These are phyloP conservation scores for Zygosaccharomyces sapae DNA, from an alignment of 1,139 yeast genomes.

Conservation along the genomic window DNA sequence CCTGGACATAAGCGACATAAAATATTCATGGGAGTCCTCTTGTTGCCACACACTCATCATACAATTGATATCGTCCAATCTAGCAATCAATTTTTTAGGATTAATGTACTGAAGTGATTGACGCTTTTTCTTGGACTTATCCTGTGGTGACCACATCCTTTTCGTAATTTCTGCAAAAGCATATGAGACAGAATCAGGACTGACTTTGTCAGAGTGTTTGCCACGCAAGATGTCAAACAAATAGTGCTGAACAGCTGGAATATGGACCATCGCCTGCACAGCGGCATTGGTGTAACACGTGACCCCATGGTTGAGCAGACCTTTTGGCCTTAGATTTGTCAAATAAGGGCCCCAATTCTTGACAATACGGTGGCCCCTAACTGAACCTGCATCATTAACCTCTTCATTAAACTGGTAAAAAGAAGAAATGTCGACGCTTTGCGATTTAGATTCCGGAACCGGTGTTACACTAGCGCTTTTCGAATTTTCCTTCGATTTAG, in stretches of 20 bases:
- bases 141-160: conserved; percentile 56
- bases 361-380: conserved; percentile 47
- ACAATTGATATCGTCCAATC: conserved; percentile 82
- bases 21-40: conserved; percentile 95
- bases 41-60: conserved; percentile 98
- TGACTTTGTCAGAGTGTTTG: conserved; percentile 45
- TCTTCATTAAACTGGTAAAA: conserved; percentile 53
- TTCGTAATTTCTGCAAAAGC: conserved; percentile 68
- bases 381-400: conserved; percentile 55
- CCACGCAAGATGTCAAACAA: conserved; percentile 59
- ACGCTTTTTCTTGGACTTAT: conserved; percentile 36
- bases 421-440: conserved; percentile 44
- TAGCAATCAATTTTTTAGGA: conserved; percentile 67
- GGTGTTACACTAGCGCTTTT: conserved; percentile 34
- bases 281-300: conserved; percentile 97
- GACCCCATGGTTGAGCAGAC: conserved; percentile 86
- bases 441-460: conserved; percentile 23
- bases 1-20: conserved; percentile 82
- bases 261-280: conserved; percentile 80
- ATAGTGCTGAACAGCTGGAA: conserved; percentile 87
- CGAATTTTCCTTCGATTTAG: conserved; percentile 2
- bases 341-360: conserved; percentile 59
- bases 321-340: conserved; percentile 54
- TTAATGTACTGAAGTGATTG: conserved; percentile 47
- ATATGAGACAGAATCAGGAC: conserved; percentile 60